Base-by-base conservation (phyloP, 1,284 basidiomycete species). In the Ganoderma resinaceum region DNA sequence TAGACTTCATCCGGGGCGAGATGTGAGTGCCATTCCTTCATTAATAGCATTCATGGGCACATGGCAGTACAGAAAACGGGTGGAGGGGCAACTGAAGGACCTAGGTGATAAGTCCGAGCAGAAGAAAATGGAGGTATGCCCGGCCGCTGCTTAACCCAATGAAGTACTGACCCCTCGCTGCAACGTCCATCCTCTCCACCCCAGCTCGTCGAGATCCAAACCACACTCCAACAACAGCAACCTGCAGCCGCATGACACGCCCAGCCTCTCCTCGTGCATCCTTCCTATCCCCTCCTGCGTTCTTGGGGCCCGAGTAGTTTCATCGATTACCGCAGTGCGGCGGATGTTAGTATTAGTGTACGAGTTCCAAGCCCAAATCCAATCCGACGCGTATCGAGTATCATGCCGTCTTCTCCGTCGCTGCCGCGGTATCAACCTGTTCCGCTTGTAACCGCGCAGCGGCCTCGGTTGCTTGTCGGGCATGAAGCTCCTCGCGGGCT, bases 1-100 rank as follows among this genome's bases (percentile, higher is more conserved):
- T 99, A 49, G 95, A 96, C 70, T 98, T 96, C 81, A 99, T 99
- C 77, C 86, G 84, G 64, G 82, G 88, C 61, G 97, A 99, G 80
- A 95, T 98, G 97, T 98, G 70, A 69, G 93, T 84, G 16, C 5
- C 9, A 23, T 53, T 57, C 40, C 43, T 65, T 49, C 43, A 61
- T n/a, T 46, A n/a, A n/a, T n/a, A 37, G 57, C 65, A 37, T 42
- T 65, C 40, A 53, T 40, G 8, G 29, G 53, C 29, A n/a, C 16
- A 60, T 55, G 66, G 49, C 38, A 37, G 46, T 58, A 58, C 73
- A 97, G 95, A 71, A 91, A 92, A 80, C 88, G 95, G 29, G 88
- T 95, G 6, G 96, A 97, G 79, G 79, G 75, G 6, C 92, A 94
- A 78, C 83, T 97, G 61, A 91, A 94, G 77, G 94, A 95, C 7